phyloP scores from a whole-genome alignment of 192 early-diverging fungal genomes.

The Backusella circina region DNA sequence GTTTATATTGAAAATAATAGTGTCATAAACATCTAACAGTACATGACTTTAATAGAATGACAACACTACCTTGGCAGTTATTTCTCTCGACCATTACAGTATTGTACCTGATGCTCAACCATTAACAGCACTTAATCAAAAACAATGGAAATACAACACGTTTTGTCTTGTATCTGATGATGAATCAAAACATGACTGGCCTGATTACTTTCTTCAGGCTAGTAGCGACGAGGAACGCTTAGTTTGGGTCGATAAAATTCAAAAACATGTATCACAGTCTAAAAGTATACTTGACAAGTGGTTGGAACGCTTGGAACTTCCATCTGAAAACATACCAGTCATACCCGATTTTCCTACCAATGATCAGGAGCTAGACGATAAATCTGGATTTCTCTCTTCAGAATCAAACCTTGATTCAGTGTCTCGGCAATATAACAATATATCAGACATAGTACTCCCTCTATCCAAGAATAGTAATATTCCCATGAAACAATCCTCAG shows the following conservation, averaged over 20 bases:
- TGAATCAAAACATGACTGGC: conserved; percentile 2
- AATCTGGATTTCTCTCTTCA: background rate
- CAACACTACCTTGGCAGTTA: background rate
- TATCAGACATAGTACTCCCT: background rate
- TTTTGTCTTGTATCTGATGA: conserved; percentile 20
- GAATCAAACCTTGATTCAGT: background rate
- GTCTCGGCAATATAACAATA: background rate
- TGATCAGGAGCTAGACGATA: background rate
- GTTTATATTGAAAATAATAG: background rate
- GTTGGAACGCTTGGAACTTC: conserved; percentile 28
- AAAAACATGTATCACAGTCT: background rate
- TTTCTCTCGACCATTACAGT: conserved; percentile 15
- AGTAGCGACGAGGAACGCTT: conserved; percentile 9
- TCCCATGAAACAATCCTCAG: background rate
- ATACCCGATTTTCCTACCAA: background rate
- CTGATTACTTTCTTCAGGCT: conserved; percentile 19
- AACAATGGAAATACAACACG: background rate
- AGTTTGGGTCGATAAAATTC: conserved; percentile 11
- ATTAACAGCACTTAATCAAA: conserved; percentile 9
- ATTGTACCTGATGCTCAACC: conserved; percentile 4
- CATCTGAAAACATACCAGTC: background rate
- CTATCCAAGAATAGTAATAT: background rate
- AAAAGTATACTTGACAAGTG: conserved; percentile 34
- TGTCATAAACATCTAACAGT: background rate
- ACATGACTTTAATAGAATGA: conserved; percentile 2